These are phyloP conservation scores for Phascolomyces articulosus DNA, from an alignment of 371 early-diverging fungal genomes.

Conservation along the genomic window DNA sequence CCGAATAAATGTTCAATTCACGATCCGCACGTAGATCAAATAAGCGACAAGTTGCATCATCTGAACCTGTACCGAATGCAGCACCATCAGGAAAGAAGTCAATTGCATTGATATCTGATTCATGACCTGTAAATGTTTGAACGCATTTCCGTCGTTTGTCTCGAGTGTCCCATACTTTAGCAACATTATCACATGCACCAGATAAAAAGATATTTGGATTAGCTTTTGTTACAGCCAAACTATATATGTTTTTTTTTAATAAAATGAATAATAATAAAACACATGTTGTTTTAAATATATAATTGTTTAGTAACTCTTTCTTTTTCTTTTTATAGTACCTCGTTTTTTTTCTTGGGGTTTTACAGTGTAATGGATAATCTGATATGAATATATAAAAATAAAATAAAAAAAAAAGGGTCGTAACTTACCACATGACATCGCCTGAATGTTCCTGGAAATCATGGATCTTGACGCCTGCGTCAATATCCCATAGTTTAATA, in stretches of 20 bases:
- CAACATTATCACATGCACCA: constrained; percentile 97
- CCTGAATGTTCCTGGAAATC: constrained; percentile 96
- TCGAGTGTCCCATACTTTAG: constrained; percentile 98
- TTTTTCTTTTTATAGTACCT: not conserved
- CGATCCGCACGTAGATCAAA: constrained; percentile 97
- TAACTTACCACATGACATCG: constrained; percentile 88
- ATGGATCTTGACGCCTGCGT: constrained; percentile 89
- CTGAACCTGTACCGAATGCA: constrained; percentile 96
- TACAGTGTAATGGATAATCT: no score
- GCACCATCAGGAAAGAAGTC: constrained; percentile 96
- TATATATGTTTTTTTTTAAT: constrained; percentile 47
- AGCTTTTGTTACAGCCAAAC: constrained; percentile 50
- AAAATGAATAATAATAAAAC: no score
- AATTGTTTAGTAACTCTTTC: not conserved
- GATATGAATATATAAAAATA: no score
- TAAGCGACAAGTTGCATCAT: constrained; percentile 95
- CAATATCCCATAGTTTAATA: constrained; percentile 97
- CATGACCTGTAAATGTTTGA: constrained; percentile 97
- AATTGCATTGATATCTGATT: constrained; percentile 89
- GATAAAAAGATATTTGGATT: constrained; percentile 95
- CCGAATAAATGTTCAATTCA: constrained; percentile 93
- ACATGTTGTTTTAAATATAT: constrained; percentile 82
- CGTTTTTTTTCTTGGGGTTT: no score
- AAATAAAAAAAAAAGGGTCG: no score
- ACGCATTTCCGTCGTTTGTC: constrained; percentile 77